Conservation (phyloP, 2,329 filamentous ascomycete genomes). For the Cladosporium sp. region DNA sequence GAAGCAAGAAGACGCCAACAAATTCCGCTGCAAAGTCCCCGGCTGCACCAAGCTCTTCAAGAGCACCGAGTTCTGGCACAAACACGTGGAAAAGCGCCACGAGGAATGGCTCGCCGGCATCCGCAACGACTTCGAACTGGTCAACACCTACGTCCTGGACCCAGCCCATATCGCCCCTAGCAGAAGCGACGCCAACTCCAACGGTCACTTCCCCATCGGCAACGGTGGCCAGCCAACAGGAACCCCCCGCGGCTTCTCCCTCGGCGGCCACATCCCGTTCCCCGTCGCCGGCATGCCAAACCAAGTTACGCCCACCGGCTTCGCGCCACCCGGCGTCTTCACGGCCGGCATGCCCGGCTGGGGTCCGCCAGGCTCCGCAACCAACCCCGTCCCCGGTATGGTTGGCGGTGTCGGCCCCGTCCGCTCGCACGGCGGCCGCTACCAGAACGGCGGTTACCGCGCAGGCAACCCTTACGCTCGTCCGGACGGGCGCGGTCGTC, state of each 20-base stretch:
- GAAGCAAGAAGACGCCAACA: slow-evolving; percentile 96
- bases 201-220: slow-evolving; percentile 85
- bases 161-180: slow-evolving; percentile 93
- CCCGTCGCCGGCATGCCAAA: slow-evolving; percentile 35
- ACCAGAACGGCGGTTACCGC: slow-evolving; percentile 27
- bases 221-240: slow-evolving; percentile 65
- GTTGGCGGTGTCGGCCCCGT: slow-evolving; percentile 40
- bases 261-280: slow-evolving; percentile 60
- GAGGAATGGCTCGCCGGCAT: slow-evolving; percentile 78
- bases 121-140: slow-evolving; percentile 79
- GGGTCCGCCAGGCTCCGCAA: slow-evolving; percentile 52
- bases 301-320: slow-evolving; percentile 19
- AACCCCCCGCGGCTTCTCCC: slow-evolving; percentile 87
- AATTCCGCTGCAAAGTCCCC: slow-evolving; percentile 93
- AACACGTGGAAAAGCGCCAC: slow-evolving; percentile 96
- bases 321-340: slow-evolving; percentile 40
- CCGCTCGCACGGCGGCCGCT: slow-evolving; percentile 32
- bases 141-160: slow-evolving; percentile 93
- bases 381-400: slow-evolving; percentile 22
- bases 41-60: slow-evolving; percentile 98
- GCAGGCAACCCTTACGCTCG: slow-evolving; percentile 28
- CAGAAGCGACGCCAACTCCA: slow-evolving; percentile 88
- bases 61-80: slow-evolving; percentile 93
- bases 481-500: slow-evolving; percentile 20
- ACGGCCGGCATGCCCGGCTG: slow-evolving; percentile 47